These are phyloP conservation scores for Aurantiochytrium sp. DNA, from an alignment of 108 stramenopile species.

Conservation along the genomic window DNA sequence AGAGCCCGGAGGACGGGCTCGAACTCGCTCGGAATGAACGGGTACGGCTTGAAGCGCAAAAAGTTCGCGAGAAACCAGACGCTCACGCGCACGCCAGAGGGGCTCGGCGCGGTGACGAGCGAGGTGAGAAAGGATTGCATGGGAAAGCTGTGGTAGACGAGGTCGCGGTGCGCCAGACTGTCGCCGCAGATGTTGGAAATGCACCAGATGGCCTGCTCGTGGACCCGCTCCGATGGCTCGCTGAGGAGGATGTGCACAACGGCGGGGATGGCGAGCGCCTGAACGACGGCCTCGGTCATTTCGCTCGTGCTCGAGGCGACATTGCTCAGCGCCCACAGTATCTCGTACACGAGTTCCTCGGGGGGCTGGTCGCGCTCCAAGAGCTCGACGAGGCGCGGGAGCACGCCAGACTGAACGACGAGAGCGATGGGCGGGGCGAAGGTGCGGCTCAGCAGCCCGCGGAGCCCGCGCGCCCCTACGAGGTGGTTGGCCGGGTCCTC, in stretches of 20 bases:
- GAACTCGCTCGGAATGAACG: not conserved
- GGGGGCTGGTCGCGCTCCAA: not conserved
- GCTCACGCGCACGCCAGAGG: not conserved
- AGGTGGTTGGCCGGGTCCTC: not conserved
- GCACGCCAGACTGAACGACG: not conserved
- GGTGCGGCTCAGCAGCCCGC: not conserved
- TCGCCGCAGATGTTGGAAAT: not conserved
- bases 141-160: not conserved
- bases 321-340: not conserved
- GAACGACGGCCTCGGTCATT: not conserved
- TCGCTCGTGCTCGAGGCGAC: not conserved
- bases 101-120: not conserved
- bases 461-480: not conserved
- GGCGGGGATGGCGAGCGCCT: not conserved
- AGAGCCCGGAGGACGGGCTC: not conserved
- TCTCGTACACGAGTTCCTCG: not conserved
- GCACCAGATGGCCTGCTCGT: not conserved
- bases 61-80: conserved; percentile 1
- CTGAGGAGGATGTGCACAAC: not conserved
- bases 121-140: not conserved
- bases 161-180: not conserved
- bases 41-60: not conserved
- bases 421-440: not conserved
- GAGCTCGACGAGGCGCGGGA: not conserved
- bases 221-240: not conserved